Conservation (phyloP, 768 basidiomycete species). For the Amanita jacksonii region DNA sequence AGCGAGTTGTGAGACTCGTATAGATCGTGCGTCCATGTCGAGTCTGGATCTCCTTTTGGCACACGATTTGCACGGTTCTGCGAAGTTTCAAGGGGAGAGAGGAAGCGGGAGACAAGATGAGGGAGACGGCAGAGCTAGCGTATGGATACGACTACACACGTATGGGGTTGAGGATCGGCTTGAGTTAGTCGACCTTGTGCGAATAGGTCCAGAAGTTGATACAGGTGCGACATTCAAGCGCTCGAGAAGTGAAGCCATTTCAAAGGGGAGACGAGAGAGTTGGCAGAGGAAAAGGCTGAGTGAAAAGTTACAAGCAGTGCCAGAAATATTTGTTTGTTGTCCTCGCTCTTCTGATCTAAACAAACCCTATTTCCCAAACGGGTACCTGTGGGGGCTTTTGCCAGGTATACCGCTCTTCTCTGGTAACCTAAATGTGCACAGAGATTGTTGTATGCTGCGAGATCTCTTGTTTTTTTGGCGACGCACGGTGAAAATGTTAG, state of each 20-base stretch:
- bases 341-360: slow-evolving; percentile 8
- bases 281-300: neutral
- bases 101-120: slow-evolving; percentile 13
- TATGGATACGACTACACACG: slow-evolving; percentile 30
- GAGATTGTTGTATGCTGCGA: too few relatives aligned
- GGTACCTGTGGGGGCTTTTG: too few relatives aligned
- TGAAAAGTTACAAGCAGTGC: neutral
- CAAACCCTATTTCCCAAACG: too few relatives aligned
- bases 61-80: slow-evolving; percentile 43
- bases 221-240: slow-evolving; percentile 39
- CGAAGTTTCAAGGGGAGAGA: slow-evolving; percentile 10
- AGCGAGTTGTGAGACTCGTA: slow-evolving; percentile 55
- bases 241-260: slow-evolving; percentile 43
- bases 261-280: neutral
- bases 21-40: slow-evolving; percentile 65
- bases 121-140: slow-evolving; percentile 11
- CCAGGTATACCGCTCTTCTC: too few relatives aligned
- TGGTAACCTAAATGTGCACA: too few relatives aligned
- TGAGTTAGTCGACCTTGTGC: slow-evolving; percentile 27
- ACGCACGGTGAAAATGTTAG: too few relatives aligned
- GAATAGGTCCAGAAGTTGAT: slow-evolving; percentile 35
- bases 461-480: too few relatives aligned
- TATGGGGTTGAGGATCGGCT: slow-evolving; percentile 40
- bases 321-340: neutral
- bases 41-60: slow-evolving; percentile 59